These are phyloP conservation scores for Xylaria intraflava DNA, from an alignment of 495 filamentous ascomycete species.

Conservation along the genomic window DNA sequence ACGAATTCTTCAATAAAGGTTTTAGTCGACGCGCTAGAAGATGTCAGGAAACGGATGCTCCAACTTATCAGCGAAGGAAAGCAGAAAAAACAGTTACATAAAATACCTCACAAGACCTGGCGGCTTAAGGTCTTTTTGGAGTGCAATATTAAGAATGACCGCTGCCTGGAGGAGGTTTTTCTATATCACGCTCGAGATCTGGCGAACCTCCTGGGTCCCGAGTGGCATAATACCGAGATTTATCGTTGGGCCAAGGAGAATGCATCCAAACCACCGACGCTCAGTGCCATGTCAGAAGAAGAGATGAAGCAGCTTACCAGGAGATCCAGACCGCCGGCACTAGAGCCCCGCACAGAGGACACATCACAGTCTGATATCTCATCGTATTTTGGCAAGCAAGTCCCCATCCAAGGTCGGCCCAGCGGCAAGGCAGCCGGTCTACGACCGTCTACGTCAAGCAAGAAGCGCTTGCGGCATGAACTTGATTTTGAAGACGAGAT, in stretches of 20 bases:
- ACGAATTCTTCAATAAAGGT: background rate
- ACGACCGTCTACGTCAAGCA: slow-evolving; percentile 26
- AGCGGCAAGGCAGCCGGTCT: slow-evolving; percentile 31
- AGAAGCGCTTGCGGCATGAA: slow-evolving; percentile 28
- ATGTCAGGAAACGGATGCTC: slow-evolving; percentile 11
- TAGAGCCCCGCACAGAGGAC: slow-evolving; percentile 6
- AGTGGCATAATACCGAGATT: slow-evolving; percentile 25
- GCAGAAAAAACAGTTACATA: slow-evolving; percentile 19
- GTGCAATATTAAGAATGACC: slow-evolving; percentile 28
- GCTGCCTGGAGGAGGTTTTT: slow-evolving; percentile 18
- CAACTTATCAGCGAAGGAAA: slow-evolving; percentile 11
- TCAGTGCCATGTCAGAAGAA: slow-evolving; percentile 16
- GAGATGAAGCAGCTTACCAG: slow-evolving; percentile 24
- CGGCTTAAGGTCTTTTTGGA: slow-evolving; percentile 23
- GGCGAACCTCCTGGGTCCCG: slow-evolving; percentile 19
- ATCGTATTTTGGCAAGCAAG: slow-evolving; percentile 12
- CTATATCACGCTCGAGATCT: slow-evolving; percentile 31
- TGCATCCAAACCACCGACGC: slow-evolving; percentile 13
- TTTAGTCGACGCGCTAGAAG: slow-evolving; percentile 17
- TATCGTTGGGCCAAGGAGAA: slow-evolving; percentile 23
- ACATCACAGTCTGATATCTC: slow-evolving; percentile 6
- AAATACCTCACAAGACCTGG: slow-evolving; percentile 17
- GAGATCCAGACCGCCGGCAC: slow-evolving; percentile 20
- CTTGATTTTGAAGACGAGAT: slow-evolving; percentile 23
- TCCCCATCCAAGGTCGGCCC: slow-evolving; percentile 17